A percentile compares a stretch with the other conserved stretches of the same genome.
Evolutionary conservation across 805 yeast genomes (phyloP).

Genomic region (Kregervanrija delftensis): DNA sequence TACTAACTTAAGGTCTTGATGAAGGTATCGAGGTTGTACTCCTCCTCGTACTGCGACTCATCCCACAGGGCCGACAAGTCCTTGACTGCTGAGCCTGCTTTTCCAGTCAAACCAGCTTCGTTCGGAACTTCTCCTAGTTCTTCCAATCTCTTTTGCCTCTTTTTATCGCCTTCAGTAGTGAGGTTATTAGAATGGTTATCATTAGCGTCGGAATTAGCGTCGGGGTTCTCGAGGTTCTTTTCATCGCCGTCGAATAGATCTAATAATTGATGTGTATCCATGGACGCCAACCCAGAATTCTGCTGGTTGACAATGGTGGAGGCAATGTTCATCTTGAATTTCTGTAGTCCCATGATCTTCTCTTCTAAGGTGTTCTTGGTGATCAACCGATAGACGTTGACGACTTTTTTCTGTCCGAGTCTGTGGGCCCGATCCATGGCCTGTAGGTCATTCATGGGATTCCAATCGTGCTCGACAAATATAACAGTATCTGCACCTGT

Average conservation of each 20-base stretch:
- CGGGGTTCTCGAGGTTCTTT: conserved; percentile 16
- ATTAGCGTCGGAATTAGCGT: conserved; percentile 25
- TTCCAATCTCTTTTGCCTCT: conserved; percentile 23
- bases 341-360: conserved; percentile 96
- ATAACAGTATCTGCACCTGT: conserved; percentile 99
- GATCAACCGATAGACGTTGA: conserved; percentile 89
- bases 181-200: conserved; percentile 12
- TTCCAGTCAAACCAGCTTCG: conserved; percentile 77
- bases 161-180: conserved; percentile 16
- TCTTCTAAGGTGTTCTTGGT: conserved; percentile 93
- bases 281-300: conserved; percentile 88
- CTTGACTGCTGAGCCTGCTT: conserved; percentile 80
- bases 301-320: conserved; percentile 95
- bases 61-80: conserved; percentile 96
- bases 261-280: conserved; percentile 92
- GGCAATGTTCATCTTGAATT: conserved; percentile 95
- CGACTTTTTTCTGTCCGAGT: conserved; percentile 95
- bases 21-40: conserved; percentile 88
- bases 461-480: conserved; percentile 99
- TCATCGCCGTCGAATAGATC: conserved; percentile 82
- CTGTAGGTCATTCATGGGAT: conserved; percentile 97
- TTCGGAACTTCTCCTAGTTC: conserved; percentile 27
- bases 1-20: conserved; percentile 56
- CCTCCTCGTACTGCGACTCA: conserved; percentile 92
- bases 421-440: conserved; percentile 99